Evolutionary conservation across 192 early-diverging fungal genomes (phyloP), one percentile per base, ranked within the genome.

Genomic region (Phlyctochytrium bullatum): DNA sequence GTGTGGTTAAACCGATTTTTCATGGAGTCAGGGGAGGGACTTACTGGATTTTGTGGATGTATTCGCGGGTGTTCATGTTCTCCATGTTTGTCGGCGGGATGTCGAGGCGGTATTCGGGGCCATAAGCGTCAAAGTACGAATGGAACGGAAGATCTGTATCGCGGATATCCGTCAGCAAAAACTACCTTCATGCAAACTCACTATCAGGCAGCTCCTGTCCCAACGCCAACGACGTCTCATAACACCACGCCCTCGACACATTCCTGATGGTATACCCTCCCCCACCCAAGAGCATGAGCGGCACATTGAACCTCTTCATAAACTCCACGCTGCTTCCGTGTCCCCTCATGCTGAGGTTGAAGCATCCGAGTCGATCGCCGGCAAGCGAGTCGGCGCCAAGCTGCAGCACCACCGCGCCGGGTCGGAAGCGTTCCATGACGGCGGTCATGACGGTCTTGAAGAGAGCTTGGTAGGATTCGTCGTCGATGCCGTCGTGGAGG

Each of bases 301-400:
- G 97, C 27, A 98, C 82, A 66, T 92, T 91, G 71, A 98, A 95
- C 24, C 81, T 88, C 52, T 94, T 94, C 74, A 98, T 90, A 73
- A 93, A 98, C 34, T 86, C 77, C n/a, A 96, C 91, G 61, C 94
- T 93, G 28, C 93, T 89, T 63, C 92, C 95, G 63, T 98, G 97
- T 1, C 94, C 92, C 78, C 76, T 36, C 89, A 97, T 94, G 0
- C 91, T 93, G 27, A 98, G 74, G 76, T 98, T 98, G 74, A 97
- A 97, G 47, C 91, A 92, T 17, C 97, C 97, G 54, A 98, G 79
- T 32, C 94, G 88, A 71, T 98, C 97, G 17, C 94, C 91, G 31
- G 92, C 91, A 24, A 98, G 76, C 20, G 94, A 97, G 71, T 98
- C 97, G 14, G 95, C 95, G 53, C 97, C 97, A 72, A 95, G 94